A percentile compares a stretch with the other conserved stretches of the same genome.
phyloP scores from a whole-genome alignment of 306 rosid species.

The Fragaria nilgerrensis region DNA sequence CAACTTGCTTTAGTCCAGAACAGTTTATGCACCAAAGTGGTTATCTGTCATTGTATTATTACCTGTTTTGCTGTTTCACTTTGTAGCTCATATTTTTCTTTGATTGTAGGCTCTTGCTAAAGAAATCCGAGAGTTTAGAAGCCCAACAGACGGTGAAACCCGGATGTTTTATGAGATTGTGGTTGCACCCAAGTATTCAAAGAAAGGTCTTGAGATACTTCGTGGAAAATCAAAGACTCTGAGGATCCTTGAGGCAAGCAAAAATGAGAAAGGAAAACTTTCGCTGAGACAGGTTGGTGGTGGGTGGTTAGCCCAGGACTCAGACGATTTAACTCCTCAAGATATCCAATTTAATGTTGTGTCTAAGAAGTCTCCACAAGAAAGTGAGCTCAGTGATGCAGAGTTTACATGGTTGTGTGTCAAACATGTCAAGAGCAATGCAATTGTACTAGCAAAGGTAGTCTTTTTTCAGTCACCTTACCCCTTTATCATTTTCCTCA shows the following conservation, averaged over 20 bases:
- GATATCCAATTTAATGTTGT: conserved; percentile 63
- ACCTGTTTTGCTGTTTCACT: not conserved
- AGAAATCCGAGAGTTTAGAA: conserved; percentile 88
- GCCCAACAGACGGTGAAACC: conserved; percentile 89
- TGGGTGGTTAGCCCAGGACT: conserved; percentile 92
- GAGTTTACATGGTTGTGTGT: conserved; percentile 89
- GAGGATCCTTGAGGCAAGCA: conserved; percentile 77
- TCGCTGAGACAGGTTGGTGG: conserved; percentile 96
- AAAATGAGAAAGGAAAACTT: conserved; percentile 75
- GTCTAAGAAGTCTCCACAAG: conserved; percentile 61
- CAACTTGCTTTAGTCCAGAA: too few species aligned
- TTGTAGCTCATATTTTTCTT: not conserved
- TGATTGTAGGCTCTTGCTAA: conserved; percentile 65
- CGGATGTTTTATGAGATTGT: conserved; percentile 98
- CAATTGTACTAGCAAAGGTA: conserved; percentile 89
- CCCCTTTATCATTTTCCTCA: not conserved
- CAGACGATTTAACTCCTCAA: conserved; percentile 63
- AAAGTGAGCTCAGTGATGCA: conserved; percentile 60
- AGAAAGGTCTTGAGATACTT: conserved; percentile 85
- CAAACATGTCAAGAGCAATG: conserved; percentile 95
- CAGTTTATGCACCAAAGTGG: too few species aligned
- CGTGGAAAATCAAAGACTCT: conserved; percentile 78
- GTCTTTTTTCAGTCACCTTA: not conserved
- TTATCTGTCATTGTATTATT: not conserved
- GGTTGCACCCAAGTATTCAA: conserved; percentile 85